Evolutionary conservation across 805 yeast species (phyloP).

Genomic region (Candida awuae): DNA sequence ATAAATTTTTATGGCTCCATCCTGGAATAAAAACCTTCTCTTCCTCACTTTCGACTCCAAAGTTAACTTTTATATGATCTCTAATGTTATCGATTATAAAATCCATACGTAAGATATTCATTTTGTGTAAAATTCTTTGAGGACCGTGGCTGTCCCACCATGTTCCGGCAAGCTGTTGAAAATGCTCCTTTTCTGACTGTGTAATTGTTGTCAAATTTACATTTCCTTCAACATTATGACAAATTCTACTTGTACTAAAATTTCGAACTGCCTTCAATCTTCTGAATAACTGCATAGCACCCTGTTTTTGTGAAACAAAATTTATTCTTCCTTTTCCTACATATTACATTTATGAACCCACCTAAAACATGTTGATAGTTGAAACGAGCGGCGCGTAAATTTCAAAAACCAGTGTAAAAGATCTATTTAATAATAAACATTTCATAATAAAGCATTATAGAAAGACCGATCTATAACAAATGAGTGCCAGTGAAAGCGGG

Average conservation of each 20-base stretch:
- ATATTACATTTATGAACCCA: too few species aligned
- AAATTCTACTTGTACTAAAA: neutral
- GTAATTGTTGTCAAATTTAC: slow-evolving; percentile 33
- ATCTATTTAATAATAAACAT: too few species aligned
- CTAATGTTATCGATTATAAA: slow-evolving; percentile 62
- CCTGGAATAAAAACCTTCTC: slow-evolving; percentile 68
- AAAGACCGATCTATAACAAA: neutral
- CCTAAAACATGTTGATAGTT: too few species aligned
- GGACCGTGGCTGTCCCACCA: slow-evolving; percentile 98
- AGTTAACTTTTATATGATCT: slow-evolving; percentile 36
- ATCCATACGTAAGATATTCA: slow-evolving; percentile 87
- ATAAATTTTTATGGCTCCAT: slow-evolving; percentile 48
- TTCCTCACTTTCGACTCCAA: slow-evolving; percentile 29
- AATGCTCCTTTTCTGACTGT: slow-evolving; percentile 67
- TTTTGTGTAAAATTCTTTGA: slow-evolving; percentile 86
- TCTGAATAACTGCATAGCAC: too few species aligned
- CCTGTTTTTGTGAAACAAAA: too few species aligned
- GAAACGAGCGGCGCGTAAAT: too few species aligned
- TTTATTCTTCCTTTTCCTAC: too few species aligned
- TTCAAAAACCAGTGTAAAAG: too few species aligned
- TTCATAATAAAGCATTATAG: too few species aligned
- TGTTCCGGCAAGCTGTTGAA: slow-evolving; percentile 77
- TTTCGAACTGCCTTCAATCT: neutral
- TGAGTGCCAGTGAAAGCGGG: slow-evolving; percentile 9
- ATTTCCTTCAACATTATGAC: neutral